A percentile compares a stretch with the other conserved stretches of the same genome.
Conservation (phyloP, 805 yeast species). For the Allodekkera sacchari region DNA sequence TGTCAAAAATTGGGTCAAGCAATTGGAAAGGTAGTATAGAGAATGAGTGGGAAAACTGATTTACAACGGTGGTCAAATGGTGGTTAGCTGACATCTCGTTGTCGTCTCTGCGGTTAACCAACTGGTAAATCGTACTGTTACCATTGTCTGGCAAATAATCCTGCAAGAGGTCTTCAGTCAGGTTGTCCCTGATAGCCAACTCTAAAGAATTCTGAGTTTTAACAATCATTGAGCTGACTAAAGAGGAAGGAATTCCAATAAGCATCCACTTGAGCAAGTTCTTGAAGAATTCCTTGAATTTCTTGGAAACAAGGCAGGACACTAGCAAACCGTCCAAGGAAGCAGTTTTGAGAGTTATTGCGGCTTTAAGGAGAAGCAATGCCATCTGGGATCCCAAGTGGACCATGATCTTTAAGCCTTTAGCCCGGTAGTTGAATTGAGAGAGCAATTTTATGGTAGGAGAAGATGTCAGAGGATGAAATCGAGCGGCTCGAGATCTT, state of each 20-base stretch:
- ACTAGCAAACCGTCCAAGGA: constrained; percentile 80
- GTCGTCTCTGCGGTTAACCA: constrained; percentile 37
- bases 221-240: constrained; percentile 62
- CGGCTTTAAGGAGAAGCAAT: constrained; percentile 58
- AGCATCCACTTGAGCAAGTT: constrained; percentile 70
- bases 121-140: constrained; percentile 65
- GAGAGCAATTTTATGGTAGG: constrained; percentile 12
- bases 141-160: constrained; percentile 64
- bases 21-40: constrained; percentile 75
- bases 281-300: constrained; percentile 53
- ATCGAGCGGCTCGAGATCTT: too few species aligned
- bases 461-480: constrained; percentile 7
- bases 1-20: constrained; percentile 74
- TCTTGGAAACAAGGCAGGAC: constrained; percentile 67
- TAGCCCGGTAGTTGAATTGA: constrained; percentile 8
- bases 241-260: constrained; percentile 78
- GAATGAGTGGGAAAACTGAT: constrained; percentile 61
- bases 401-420: constrained; percentile 7
- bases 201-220: constrained; percentile 54
- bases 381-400: constrained; percentile 44
- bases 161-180: constrained; percentile 57
- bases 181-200: constrained; percentile 48
- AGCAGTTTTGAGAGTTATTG: constrained; percentile 75
- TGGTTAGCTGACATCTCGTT: constrained; percentile 38
- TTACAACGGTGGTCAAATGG: constrained; percentile 72